Base-by-base conservation (phyloP, 352 stramenopile genomes). In the Phytophthora agathidicida region DNA sequence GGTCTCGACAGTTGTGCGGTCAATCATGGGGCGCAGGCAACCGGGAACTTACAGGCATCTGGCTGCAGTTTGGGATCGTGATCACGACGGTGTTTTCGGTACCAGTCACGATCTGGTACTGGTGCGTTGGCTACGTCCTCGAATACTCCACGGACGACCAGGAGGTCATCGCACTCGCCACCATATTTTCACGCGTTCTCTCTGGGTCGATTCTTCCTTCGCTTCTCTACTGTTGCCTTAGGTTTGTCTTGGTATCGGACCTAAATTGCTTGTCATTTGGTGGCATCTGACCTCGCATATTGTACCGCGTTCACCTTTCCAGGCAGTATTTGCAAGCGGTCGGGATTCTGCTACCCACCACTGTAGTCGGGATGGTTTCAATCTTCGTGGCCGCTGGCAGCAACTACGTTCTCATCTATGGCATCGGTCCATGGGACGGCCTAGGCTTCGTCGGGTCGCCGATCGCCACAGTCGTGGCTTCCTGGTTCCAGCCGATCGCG, bases 401-500 rank as follows among this genome's bases (percentile, higher is more conserved):
- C 38, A 94, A 94, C 52, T 91, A 84, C 46, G 32, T 90, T 4
- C 77, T 91, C 61, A 91, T 94, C 44, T 86, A 91, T 51, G 81
- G 81, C 19, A 53, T 82, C 30, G 77, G 67, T 8, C 53, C 65
- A 9, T 89, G 71, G 73, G 9, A 33, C 0, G 82, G 84, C 0
- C 51, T 94, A 22, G 82, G 84, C n/a, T 94, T 91, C 37, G 46
- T 89, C 24, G 84, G 84, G n/a, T 91, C 84, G n/a, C 81, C 84
- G 26, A 71, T 90, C 8, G 83, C 84, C 14, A 93, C 84, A 0
- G 84, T 91, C 10, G 44, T 91, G n/a, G 81, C 84, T 19, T 85
- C 75, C 22, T 91, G 80, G 75, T 93, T 90, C 59, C 84, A 93
- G 51, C 84, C 82, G 3, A 62, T 68, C 13, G 71, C 80, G 10